phyloP scores from a whole-genome alignment of 257 asterid species.

The Solanum ossicruentum region DNA sequence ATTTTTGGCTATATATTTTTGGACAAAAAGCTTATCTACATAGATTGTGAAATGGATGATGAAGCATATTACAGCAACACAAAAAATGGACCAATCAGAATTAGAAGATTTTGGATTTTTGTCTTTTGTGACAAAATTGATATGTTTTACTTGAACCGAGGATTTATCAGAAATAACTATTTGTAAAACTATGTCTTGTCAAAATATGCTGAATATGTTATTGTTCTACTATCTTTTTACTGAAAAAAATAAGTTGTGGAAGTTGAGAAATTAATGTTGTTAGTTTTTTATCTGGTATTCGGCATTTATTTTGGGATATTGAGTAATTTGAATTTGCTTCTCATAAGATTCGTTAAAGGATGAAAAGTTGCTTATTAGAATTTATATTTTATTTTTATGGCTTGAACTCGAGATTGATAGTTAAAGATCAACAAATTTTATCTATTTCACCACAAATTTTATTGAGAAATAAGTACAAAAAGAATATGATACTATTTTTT shows the following conservation, averaged over 20 bases:
- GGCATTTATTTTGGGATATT: too few relatives aligned
- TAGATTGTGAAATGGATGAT: slow-evolving; percentile 4
- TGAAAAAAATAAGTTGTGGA: neutral
- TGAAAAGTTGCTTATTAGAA: too few relatives aligned
- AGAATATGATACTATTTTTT: too few relatives aligned
- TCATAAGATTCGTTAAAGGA: neutral
- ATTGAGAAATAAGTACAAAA: too few relatives aligned
- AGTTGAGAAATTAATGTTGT: neutral
- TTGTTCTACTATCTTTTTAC: too few relatives aligned
- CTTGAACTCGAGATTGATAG: too few relatives aligned
- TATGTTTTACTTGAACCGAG: neutral
- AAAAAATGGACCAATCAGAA: slow-evolving; percentile 10
- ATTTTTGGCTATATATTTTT: neutral
- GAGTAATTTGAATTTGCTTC: too few relatives aligned
- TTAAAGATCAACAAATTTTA: too few relatives aligned
- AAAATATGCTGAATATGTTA: neutral
- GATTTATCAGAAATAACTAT: neutral
- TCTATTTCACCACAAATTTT: too few relatives aligned
- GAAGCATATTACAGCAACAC: neutral
- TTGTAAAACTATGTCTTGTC: neutral
- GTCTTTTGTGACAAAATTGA: neutral
- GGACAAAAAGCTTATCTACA: slow-evolving; percentile 24
- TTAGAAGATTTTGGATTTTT: neutral
- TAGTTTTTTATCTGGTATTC: too few relatives aligned
- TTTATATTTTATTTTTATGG: too few relatives aligned